Conservation (phyloP, 345 rosid species). For the Camelina laxa region DNA sequence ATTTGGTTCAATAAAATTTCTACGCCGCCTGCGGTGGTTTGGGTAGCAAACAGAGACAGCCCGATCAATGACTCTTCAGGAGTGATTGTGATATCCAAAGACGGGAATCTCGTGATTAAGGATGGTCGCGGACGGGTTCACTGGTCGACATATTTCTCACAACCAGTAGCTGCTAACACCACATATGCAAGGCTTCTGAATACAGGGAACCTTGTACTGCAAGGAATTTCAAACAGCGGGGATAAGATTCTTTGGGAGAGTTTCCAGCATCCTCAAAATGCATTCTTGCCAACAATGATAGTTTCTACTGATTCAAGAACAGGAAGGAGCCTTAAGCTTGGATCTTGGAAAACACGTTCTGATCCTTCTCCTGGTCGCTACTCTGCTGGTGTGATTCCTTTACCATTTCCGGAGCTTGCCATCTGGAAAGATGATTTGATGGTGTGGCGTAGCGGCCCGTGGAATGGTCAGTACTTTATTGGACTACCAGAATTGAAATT, state of each 20-base stretch:
- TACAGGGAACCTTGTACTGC: constrained; percentile 57
- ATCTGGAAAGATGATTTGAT: constrained; percentile 52
- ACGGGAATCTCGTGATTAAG: constrained; percentile 55
- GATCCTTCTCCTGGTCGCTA: constrained; percentile 60
- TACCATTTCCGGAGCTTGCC: constrained; percentile 40
- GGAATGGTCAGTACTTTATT: constrained; percentile 51
- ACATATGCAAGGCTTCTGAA: constrained; percentile 48
- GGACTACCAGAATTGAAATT: constrained; percentile 36
- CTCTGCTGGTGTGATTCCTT: constrained; percentile 41
- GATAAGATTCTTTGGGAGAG: constrained; percentile 55
- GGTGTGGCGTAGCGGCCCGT: constrained; percentile 61
- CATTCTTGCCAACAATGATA: constrained; percentile 43
- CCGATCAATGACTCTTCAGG: constrained; percentile 56
- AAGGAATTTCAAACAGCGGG: constrained; percentile 4
- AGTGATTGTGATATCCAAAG: constrained; percentile 41
- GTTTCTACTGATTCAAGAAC: constrained; percentile 38
- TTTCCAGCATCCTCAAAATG: constrained; percentile 48
- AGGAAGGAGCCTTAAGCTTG: constrained; percentile 36
- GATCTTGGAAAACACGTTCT: constrained; percentile 56
- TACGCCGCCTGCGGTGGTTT: constrained; percentile 33
- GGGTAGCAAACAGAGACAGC: constrained; percentile 60
- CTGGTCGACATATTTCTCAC: constrained; percentile 57
- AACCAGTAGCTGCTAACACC: constrained; percentile 13
- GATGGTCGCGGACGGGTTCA: constrained; percentile 47
- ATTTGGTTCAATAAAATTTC: constrained; percentile 50